These are phyloP conservation scores for Porphyrellus cyaneotinctus DNA, from an alignment of 768 basidiomycete species.

Conservation along the genomic window DNA sequence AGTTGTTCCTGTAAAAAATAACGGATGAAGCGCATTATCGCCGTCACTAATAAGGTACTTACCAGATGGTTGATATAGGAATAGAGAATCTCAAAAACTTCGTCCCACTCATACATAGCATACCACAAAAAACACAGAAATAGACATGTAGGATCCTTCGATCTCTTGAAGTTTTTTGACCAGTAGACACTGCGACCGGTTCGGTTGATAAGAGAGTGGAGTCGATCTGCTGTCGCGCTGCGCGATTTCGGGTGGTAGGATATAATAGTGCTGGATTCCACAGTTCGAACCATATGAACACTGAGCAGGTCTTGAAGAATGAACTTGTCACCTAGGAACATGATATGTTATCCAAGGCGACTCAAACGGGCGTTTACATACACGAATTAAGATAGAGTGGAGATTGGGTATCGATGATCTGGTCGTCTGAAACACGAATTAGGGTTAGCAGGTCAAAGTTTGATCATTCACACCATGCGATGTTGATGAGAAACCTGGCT, in stretches of 20 bases:
- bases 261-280: conserved; percentile 22
- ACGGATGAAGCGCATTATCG: background rate
- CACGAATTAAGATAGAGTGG: conserved; percentile 37
- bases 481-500: background rate
- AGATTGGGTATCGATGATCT: conserved; percentile 50
- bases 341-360: background rate
- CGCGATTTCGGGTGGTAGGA: conserved; percentile 29
- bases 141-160: conserved; percentile 51
- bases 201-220: conserved; percentile 28
- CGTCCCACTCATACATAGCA: conserved; percentile 60
- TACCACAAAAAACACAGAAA: conserved; percentile 56
- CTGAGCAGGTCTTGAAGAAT: conserved; percentile 46
- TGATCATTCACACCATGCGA: no score
- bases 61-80: conserved; percentile 49
- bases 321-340: conserved; percentile 15
- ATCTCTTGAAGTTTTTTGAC: conserved; percentile 23
- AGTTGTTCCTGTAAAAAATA: conserved; percentile 38
- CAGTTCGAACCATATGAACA: conserved; percentile 45
- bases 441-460: background rate
- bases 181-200: conserved; percentile 33
- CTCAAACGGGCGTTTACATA: conserved; percentile 18
- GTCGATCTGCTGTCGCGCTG: conserved; percentile 20
- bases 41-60: conserved; percentile 8
- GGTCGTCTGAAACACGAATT: conserved; percentile 11
- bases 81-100: conserved; percentile 50